phyloP scores from a whole-genome alignment of 495 filamentous ascomycete genomes.

The Aspergillus haitiensis region DNA sequence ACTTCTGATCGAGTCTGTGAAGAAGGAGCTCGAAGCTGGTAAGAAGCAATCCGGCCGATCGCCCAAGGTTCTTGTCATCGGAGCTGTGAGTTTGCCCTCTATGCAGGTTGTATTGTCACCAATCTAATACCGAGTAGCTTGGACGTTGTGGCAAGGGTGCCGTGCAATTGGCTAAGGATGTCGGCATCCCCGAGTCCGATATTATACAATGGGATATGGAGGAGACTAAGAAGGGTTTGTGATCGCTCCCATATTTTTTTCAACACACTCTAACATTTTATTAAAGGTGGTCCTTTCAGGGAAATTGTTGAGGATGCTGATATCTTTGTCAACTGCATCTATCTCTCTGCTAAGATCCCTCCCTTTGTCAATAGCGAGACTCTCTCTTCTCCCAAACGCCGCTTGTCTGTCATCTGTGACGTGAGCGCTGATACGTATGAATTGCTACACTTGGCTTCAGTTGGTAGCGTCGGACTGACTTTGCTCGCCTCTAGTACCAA shows the following conservation, averaged over 20 bases:
- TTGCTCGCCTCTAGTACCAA: conserved; percentile 51
- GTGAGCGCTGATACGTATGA: conserved; percentile 68
- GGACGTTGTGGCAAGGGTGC: conserved; percentile 88
- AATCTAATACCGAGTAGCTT: conserved; percentile 39
- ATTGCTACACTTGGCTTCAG: too few species aligned
- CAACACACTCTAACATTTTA: conserved; percentile 2
- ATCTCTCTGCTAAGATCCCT: conserved; percentile 68
- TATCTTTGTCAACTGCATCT: conserved; percentile 93
- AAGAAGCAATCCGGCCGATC: conserved; percentile 53
- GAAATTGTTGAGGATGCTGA: conserved; percentile 72
- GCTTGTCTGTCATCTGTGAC: conserved; percentile 84
- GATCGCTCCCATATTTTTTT: not conserved
- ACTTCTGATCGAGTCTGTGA: conserved; percentile 70
- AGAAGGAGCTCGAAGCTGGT: conserved; percentile 61
- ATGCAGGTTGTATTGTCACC: not conserved
- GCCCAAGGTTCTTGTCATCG: conserved; percentile 60
- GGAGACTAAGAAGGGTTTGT: conserved; percentile 63
- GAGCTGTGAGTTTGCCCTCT: conserved; percentile 45
- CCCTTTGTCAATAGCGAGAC: conserved; percentile 67
- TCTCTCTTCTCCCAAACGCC: conserved; percentile 65
- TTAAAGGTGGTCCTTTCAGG: conserved; percentile 72
- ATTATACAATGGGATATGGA: conserved; percentile 91
- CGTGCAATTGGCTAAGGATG: conserved; percentile 73
- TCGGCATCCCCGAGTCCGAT: conserved; percentile 69
- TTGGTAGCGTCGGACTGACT: too few species aligned